phyloP scores from a whole-genome alignment of 2,329 filamentous ascomycete species.

The Ilyonectria robusta region DNA sequence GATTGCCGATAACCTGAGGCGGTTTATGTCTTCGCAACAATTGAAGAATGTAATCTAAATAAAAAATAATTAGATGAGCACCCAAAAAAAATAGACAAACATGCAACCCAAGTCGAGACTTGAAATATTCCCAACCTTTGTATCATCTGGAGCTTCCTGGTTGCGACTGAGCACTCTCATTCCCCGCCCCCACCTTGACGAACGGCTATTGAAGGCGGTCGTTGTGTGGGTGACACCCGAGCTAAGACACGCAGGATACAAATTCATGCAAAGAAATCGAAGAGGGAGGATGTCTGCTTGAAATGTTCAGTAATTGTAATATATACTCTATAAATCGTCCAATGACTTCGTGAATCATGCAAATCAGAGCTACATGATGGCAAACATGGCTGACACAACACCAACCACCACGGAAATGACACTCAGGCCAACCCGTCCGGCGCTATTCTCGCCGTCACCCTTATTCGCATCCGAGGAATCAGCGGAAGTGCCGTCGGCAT shows the following conservation, averaged over 20 bases:
- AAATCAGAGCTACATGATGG: not conserved
- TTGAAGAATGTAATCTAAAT: slow-evolving; percentile 66
- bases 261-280: too few relatives aligned
- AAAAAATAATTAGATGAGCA: slow-evolving; percentile 19
- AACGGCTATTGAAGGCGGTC: too few relatives aligned
- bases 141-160: too few relatives aligned
- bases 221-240: too few relatives aligned
- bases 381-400: not conserved
- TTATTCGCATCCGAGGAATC: not conserved
- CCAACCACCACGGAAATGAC: not conserved
- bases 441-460: not conserved
- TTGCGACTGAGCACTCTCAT: too few relatives aligned
- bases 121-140: too few relatives aligned
- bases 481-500: slow-evolving; percentile 4
- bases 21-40: slow-evolving; percentile 70
- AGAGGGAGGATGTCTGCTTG: too few relatives aligned
- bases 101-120: not conserved
- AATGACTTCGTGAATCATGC: not conserved
- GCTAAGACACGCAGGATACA: too few relatives aligned
- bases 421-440: not conserved
- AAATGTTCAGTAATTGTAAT: not conserved
- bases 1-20: slow-evolving; percentile 73
- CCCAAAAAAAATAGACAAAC: slow-evolving; percentile 1
- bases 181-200: too few relatives aligned
- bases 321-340: slow-evolving; percentile 1